Base-by-base conservation (phyloP, 768 basidiomycete genomes). In the Tephrocybe sp. region DNA sequence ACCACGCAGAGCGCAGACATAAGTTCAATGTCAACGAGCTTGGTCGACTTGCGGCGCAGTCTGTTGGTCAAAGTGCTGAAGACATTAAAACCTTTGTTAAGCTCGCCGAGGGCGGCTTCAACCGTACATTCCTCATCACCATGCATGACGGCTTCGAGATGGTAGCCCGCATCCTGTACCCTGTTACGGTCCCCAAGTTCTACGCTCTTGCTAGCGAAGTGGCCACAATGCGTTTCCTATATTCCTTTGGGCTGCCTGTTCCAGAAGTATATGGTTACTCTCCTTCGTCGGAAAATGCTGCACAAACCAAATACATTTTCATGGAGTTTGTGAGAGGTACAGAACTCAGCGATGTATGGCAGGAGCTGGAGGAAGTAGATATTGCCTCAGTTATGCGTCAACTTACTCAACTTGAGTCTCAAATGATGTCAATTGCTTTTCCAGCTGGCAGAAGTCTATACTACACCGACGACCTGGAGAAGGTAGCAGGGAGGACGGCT, bases 331-430 rank as follows among this genome's bases (percentile, higher is more conserved):
- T n/a, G 10, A 8, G 10, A 8, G 44, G 44, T 10, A 23, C 44
- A 19, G 10, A 10, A n/a, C n/a, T n/a, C n/a, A n/a, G n/a, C n/a
- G n/a, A n/a, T 11, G 17, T 34, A 45, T 17, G 14, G 14, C 8
- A 14, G 45, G 32, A 36, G 45, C 5, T 23, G 45, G 42, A 44
- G 16, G 23, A 16, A 23, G 22, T 19, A 14, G 19, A 11, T 20
- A 19, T n/a, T n/a, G 20, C 40, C 40, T 9, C 12, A 19, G 8
- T 14, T 14, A 41, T 9, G 17, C 19, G 40, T 41, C 10, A 41
- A 19, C 13, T 41, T 19, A 10, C 76, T 78, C 68, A 74, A 70
- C 52, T 54, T 77, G 51, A 73, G 74, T 60, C 73, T 71, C n/a
- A n/a, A n/a, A n/a, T n/a, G n/a, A n/a, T n/a, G n/a, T n/a, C n/a